These are phyloP conservation scores for Angomonas deanei DNA, from an alignment of 208 protist species.

Conservation along the genomic window DNA sequence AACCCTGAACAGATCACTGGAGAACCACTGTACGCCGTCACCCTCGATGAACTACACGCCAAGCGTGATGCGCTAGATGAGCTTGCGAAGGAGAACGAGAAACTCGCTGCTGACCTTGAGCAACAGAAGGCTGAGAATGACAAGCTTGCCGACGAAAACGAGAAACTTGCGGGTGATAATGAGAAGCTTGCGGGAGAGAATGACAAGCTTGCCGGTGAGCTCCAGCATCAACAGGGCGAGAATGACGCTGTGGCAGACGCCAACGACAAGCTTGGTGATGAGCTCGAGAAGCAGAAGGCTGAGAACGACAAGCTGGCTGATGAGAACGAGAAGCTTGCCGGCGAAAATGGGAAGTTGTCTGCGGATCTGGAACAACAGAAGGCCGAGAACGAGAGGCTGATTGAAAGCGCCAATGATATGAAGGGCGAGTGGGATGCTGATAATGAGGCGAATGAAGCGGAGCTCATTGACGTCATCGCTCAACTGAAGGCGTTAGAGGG, in stretches of 20 bases:
- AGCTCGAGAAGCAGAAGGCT: not conserved
- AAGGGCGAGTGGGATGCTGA: slow-evolving; percentile 10
- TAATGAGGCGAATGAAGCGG: not conserved
- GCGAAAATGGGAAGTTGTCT: slow-evolving; percentile 6
- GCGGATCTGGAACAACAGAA: not conserved
- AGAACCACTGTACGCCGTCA: not conserved
- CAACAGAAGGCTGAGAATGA: not conserved
- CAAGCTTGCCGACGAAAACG: not conserved
- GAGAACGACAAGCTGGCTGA: slow-evolving; percentile 21
- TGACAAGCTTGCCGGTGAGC: not conserved
- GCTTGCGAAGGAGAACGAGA: not conserved
- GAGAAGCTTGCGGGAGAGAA: not conserved
- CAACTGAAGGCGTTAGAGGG: not conserved
- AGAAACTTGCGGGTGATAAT: not conserved
- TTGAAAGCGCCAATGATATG: slow-evolving; percentile 15
- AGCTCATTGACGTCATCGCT: slow-evolving; percentile 2
- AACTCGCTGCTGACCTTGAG: not conserved
- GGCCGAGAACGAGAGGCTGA: slow-evolving; percentile 33
- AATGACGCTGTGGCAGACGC: not conserved
- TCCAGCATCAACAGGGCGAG: not conserved
- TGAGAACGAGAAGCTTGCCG: slow-evolving; percentile 24
- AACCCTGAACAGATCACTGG: not conserved
- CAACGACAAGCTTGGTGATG: not conserved
- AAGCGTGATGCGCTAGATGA: not conserved
- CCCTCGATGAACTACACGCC: not conserved